These are phyloP conservation scores for Candida gigantensis DNA, from an alignment of 1,139 yeast species.

Conservation along the genomic window DNA sequence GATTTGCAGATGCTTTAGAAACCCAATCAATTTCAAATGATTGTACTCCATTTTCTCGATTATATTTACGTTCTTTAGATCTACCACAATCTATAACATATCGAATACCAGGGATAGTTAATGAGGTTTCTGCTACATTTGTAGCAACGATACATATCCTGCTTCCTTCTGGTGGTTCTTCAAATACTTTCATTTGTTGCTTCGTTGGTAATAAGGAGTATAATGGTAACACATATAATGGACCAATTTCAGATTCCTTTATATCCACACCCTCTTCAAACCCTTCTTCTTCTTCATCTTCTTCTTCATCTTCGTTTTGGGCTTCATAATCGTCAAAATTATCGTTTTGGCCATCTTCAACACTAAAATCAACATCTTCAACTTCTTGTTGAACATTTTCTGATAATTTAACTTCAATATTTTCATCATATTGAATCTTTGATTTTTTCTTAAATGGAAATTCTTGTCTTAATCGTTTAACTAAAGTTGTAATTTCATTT, in stretches of 20 bases:
- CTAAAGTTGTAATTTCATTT: constrained; percentile 80
- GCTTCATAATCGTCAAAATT: constrained; percentile 21
- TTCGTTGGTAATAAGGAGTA: constrained; percentile 89
- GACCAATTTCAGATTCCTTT: constrained; percentile 76
- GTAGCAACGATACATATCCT: constrained; percentile 94
- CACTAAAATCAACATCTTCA: constrained; percentile 86
- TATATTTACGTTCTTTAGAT: constrained; percentile 81
- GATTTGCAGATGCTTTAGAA: constrained; percentile 93
- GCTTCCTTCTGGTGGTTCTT: constrained; percentile 79
- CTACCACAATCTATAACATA: constrained; percentile 97
- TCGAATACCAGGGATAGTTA: constrained; percentile 93
- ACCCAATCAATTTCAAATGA: constrained; percentile 92
- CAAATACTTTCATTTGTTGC: constrained; percentile 93
- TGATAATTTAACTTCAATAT: constrained; percentile 48
- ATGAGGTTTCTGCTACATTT: constrained; percentile 95
- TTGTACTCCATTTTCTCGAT: constrained; percentile 87
- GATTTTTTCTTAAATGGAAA: constrained; percentile 58
- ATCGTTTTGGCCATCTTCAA: constrained; percentile 37
- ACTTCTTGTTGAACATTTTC: constrained; percentile 75
- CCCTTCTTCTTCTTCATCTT: constrained; percentile 78
- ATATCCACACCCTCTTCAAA: constrained; percentile 80
- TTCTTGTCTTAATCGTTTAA: constrained; percentile 63
- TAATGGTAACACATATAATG: constrained; percentile 85
- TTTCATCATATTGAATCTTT: constrained; percentile 26
- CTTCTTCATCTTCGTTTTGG: constrained; percentile 38